Evolutionary conservation across 2,329 filamentous ascomycete genomes (phyloP).

Genomic region (Aspergillus fumigatiaffinis): DNA sequence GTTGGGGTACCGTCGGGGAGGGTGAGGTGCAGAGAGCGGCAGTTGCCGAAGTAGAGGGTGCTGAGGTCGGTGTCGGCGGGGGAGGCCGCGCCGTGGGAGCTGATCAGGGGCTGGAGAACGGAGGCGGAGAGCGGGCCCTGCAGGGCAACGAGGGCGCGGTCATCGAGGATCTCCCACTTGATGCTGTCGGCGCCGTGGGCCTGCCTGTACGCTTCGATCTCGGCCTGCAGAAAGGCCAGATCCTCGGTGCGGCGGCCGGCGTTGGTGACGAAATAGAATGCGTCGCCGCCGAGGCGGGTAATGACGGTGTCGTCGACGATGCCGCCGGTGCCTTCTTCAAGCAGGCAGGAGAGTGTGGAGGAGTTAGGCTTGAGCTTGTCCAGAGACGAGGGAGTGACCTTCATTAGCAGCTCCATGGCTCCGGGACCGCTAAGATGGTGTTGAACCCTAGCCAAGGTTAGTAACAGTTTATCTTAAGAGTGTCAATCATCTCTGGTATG

Average conservation of each 20-base stretch:
- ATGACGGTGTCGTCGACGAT: constrained; percentile 95
- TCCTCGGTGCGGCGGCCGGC: constrained; percentile 90
- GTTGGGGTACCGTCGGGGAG: constrained; percentile 52
- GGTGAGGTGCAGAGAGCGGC: constrained; percentile 61
- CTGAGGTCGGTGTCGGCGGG: constrained; percentile 53
- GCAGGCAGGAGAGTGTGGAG: constrained; percentile 78
- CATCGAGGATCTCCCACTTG: constrained; percentile 66
- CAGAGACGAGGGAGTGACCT: constrained; percentile 73
- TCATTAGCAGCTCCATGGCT: constrained; percentile 76
- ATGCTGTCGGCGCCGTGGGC: constrained; percentile 53
- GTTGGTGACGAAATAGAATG: constrained; percentile 94
- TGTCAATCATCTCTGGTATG: neutral
- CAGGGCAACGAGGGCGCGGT: constrained; percentile 77
- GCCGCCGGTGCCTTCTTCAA: constrained; percentile 76
- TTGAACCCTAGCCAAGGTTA: constrained; percentile 55
- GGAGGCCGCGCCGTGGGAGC: constrained; percentile 39
- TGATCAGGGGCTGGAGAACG: constrained; percentile 64
- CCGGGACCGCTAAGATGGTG: constrained; percentile 79
- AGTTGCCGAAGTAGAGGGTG: constrained; percentile 77
- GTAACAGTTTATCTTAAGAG: neutral
- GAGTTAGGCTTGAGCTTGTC: constrained; percentile 60
- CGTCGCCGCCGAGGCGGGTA: constrained; percentile 67
- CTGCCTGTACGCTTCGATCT: constrained; percentile 60
- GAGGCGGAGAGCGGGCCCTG: constrained; percentile 77
- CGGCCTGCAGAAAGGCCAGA: constrained; percentile 66